Conservation (phyloP, 441 rosid species). For the Sinapis alba region DNA sequence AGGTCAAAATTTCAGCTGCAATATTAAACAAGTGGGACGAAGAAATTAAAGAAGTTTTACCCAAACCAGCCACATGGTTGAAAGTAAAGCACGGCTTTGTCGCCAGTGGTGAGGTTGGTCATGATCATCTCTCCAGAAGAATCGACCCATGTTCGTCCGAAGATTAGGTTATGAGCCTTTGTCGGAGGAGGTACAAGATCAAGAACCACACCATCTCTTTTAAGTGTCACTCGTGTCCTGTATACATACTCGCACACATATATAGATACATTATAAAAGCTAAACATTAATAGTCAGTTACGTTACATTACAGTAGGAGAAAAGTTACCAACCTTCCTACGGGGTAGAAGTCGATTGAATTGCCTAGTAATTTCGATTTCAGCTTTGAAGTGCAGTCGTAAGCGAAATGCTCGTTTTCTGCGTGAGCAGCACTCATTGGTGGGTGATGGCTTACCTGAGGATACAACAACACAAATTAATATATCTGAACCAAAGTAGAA, state of each 20-base stretch:
- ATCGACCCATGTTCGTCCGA: slow-evolving; percentile 98
- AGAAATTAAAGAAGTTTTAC: slow-evolving; percentile 44
- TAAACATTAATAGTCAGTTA: neutral
- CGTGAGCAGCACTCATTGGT: slow-evolving; percentile 88
- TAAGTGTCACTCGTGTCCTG: slow-evolving; percentile 87
- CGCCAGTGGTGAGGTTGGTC: slow-evolving; percentile 82
- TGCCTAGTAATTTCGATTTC: slow-evolving; percentile 89
- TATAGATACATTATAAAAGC: slow-evolving; percentile 6
- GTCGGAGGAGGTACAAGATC: slow-evolving; percentile 96
- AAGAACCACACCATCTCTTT: slow-evolving; percentile 82
- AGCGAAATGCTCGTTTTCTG: slow-evolving; percentile 85
- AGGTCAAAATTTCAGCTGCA: neutral
- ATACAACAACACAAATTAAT: slow-evolving; percentile 4
- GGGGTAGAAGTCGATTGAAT: slow-evolving; percentile 93
- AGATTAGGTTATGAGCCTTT: slow-evolving; percentile 88
- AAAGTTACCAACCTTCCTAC: slow-evolving; percentile 71
- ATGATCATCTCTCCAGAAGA: slow-evolving; percentile 93
- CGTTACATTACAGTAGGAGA: neutral
- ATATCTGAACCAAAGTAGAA: neutral
- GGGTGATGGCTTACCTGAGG: slow-evolving; percentile 91
- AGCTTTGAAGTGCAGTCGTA: slow-evolving; percentile 84
- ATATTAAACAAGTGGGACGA: neutral
- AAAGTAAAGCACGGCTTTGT: slow-evolving; percentile 80
- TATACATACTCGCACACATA: slow-evolving; percentile 36
- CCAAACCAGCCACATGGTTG: slow-evolving; percentile 98